These are phyloP conservation scores for Phaffia australis DNA, from an alignment of 768 basidiomycete genomes.

Conservation along the genomic window DNA sequence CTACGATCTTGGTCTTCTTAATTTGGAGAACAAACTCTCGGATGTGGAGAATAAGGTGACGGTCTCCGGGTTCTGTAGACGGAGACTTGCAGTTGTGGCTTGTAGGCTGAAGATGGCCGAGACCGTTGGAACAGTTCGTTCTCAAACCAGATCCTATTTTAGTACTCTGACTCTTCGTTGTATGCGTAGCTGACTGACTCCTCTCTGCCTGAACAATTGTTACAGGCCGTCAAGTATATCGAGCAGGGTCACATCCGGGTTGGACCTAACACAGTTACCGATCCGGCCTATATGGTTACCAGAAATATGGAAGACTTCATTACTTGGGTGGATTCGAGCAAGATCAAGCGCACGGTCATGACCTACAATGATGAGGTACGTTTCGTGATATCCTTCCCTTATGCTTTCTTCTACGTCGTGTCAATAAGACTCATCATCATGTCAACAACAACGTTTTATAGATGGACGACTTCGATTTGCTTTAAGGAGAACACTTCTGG, in stretches of 20 bases:
- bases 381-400: slow-evolving; percentile 29
- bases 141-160: not conserved
- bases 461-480: slow-evolving; percentile 89
- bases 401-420: not conserved
- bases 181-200: not conserved
- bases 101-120: slow-evolving; percentile 90
- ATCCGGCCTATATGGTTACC: slow-evolving; percentile 91
- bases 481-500: slow-evolving; percentile 40
- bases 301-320: slow-evolving; percentile 99
- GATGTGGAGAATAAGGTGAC: slow-evolving; percentile 91
- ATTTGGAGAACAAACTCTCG: slow-evolving; percentile 72
- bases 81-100: slow-evolving; percentile 84
- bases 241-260: slow-evolving; percentile 98
- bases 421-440: not conserved
- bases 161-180: not conserved
- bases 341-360: slow-evolving; percentile 91
- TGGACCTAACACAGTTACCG: slow-evolving; percentile 87
- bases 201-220: not conserved
- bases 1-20: slow-evolving; percentile 93
- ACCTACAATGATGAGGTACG: slow-evolving; percentile 92
- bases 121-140: slow-evolving; percentile 78
- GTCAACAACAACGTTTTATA: slow-evolving; percentile 34
- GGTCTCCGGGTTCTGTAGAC: slow-evolving; percentile 83
- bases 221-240: slow-evolving; percentile 89
- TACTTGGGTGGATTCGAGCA: slow-evolving; percentile 97